phyloP scores from a whole-genome alignment of 2,329 filamentous ascomycete species.

The Dryadomyces quercus-mongolicae region DNA sequence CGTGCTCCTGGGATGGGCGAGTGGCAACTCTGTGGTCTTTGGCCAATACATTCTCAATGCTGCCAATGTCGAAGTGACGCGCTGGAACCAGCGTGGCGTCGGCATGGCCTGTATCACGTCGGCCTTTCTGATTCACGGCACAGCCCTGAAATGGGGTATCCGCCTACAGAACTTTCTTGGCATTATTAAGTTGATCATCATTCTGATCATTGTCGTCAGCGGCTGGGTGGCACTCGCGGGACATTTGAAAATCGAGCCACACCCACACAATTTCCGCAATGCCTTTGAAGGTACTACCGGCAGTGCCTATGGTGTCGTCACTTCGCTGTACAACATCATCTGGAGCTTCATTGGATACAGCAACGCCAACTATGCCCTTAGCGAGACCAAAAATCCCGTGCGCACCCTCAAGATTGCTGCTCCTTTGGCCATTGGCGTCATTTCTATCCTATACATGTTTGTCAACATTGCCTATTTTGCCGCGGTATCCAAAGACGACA shows the following conservation, averaged over 20 bases:
- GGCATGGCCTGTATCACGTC: constrained; percentile 54
- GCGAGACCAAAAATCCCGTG: constrained; percentile 54
- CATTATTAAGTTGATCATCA: constrained; percentile 51
- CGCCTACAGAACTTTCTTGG: constrained; percentile 55
- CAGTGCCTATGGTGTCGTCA: constrained; percentile 55
- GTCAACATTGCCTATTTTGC: constrained; percentile 58
- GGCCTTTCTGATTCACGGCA: constrained; percentile 54
- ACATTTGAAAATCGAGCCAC: constrained; percentile 36
- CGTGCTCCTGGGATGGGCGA: constrained; percentile 52
- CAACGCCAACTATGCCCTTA: constrained; percentile 55
- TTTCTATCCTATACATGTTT: constrained; percentile 52
- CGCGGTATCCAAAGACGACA: constrained; percentile 39
- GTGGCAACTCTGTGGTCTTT: constrained; percentile 56
- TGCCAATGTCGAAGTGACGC: constrained; percentile 45
- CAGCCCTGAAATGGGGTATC: constrained; percentile 52
- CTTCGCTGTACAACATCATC: constrained; percentile 59
- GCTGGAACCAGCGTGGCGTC: constrained; percentile 56
- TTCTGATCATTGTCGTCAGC: constrained; percentile 52
- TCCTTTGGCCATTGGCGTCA: constrained; percentile 43
- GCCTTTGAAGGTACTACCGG: constrained; percentile 55
- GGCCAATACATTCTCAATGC: constrained; percentile 60
- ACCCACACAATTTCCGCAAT: constrained; percentile 43
- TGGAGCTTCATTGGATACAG: constrained; percentile 58
- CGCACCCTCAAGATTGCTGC: constrained; percentile 54
- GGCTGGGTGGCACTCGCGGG: constrained; percentile 51